Evolutionary conservation across 306 rosid species (phyloP).

Genomic region (Pueraria montana): DNA sequence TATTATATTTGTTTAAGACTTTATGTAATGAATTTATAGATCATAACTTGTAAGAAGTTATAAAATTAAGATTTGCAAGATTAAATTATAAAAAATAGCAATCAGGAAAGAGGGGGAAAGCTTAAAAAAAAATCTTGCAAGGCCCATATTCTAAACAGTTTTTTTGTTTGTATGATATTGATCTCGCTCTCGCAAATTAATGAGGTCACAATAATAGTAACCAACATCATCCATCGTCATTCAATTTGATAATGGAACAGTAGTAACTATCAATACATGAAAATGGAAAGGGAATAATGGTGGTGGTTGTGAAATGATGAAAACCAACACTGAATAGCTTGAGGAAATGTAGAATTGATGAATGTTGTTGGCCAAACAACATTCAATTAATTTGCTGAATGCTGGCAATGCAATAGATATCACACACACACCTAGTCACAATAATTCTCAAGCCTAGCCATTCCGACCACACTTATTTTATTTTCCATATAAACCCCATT

Average conservation of each 20-base stretch:
- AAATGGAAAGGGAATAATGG: slow-evolving; percentile 50
- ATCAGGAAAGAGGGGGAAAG: neutral
- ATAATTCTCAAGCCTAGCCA: slow-evolving; percentile 5
- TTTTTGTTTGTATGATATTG: neutral
- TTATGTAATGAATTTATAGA: neutral
- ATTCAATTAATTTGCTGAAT: slow-evolving; percentile 48
- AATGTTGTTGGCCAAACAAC: slow-evolving; percentile 45
- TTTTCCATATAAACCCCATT: slow-evolving; percentile 15
- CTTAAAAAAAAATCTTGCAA: neutral
- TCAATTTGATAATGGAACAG: slow-evolving; percentile 44
- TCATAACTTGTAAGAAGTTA: neutral
- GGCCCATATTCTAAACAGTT: neutral
- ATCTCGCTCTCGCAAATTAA: slow-evolving; percentile 37
- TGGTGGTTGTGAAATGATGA: slow-evolving; percentile 60
- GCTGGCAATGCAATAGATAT: slow-evolving; percentile 34
- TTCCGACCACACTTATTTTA: slow-evolving; percentile 12
- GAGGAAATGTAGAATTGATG: neutral
- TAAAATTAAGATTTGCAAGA: neutral
- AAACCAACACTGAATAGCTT: slow-evolving; percentile 51
- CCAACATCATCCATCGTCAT: slow-evolving; percentile 36
- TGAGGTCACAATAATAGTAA: slow-evolving; percentile 53
- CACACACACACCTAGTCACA: slow-evolving; percentile 1
- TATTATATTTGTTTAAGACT: too few species aligned
- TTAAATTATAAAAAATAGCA: neutral
- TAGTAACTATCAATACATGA: neutral